Evolutionary conservation across 2,329 filamentous ascomycete species (phyloP).

Genomic region (Microdochium trichocladiopsis): DNA sequence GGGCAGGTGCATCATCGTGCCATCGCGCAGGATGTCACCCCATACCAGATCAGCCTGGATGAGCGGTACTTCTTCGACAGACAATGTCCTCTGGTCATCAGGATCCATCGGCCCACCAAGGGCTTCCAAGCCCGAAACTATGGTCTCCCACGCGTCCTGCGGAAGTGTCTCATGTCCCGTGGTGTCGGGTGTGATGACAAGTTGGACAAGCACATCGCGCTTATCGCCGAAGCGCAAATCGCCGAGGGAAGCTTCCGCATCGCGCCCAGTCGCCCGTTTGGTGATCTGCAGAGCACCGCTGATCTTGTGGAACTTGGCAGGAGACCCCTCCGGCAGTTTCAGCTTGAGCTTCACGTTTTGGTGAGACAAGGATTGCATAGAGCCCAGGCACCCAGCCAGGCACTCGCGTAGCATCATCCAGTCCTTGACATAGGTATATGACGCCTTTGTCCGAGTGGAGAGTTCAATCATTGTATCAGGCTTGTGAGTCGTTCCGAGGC

Average conservation of each 20-base stretch:
- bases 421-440: conserved; percentile 97
- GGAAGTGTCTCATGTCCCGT: conserved; percentile 76
- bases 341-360: conserved; percentile 97
- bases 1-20: conserved; percentile 76
- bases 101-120: conserved; percentile 81
- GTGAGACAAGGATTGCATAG: conserved; percentile 90
- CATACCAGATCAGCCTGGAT: conserved; percentile 93
- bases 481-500: conserved; percentile 93
- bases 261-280: conserved; percentile 88
- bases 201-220: conserved; percentile 83
- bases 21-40: conserved; percentile 88
- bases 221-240: conserved; percentile 96
- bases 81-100: conserved; percentile 75
- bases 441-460: conserved; percentile 90
- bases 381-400: conserved; percentile 84
- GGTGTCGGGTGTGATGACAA: conserved; percentile 85
- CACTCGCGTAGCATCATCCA: conserved; percentile 99
- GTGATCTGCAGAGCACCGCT: conserved; percentile 94
- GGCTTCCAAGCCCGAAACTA: conserved; percentile 91
- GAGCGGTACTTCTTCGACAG: conserved; percentile 88
- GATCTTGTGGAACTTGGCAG: conserved; percentile 97
- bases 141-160: conserved; percentile 94
- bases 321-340: conserved; percentile 88
- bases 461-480: conserved; percentile 98
- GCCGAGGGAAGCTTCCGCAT: conserved; percentile 86